A percentile compares a stretch with the other conserved stretches of the same genome.
Conservation (phyloP, 2,329 filamentous ascomycete genomes). For the Arthrobotrys iridis region DNA sequence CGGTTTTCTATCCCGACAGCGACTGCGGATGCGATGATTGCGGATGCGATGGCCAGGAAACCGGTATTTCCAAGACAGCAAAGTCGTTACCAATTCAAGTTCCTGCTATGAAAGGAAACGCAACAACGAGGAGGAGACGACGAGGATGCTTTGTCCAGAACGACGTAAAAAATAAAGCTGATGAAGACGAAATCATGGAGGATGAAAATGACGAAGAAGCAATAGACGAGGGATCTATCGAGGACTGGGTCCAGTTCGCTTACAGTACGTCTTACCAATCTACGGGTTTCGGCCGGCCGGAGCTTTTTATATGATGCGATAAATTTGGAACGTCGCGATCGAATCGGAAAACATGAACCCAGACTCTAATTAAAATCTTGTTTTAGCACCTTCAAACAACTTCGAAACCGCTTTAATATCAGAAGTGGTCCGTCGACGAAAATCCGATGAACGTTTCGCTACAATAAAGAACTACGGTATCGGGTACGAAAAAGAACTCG, state of each 20-base stretch:
- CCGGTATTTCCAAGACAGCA: conserved; percentile 35
- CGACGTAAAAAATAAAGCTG: conserved; percentile 5
- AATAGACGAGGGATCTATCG: conserved; percentile 30
- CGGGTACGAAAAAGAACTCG: conserved; percentile 39
- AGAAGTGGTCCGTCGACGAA: conserved; percentile 50
- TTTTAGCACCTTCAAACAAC: conserved; percentile 36
- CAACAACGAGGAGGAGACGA: conserved; percentile 21
- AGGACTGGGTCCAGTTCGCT: conserved; percentile 51
- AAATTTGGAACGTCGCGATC: conserved; percentile 8
- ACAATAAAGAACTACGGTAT: conserved; percentile 31
- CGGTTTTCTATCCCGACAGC: conserved; percentile 49
- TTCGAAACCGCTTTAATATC: conserved; percentile 52
- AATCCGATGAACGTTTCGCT: conserved; percentile 50
- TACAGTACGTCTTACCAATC: conserved; percentile 45
- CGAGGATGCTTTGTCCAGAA: conserved; percentile 46
- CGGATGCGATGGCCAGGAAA: conserved; percentile 30
- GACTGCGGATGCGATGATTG: conserved; percentile 45
- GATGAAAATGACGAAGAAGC: conserved; percentile 29
- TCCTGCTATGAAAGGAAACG: conserved; percentile 4
- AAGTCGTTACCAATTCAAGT: conserved; percentile 42
- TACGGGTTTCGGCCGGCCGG: conserved; percentile 1
- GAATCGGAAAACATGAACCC: conserved; percentile 8
- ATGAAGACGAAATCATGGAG: conserved; percentile 25
- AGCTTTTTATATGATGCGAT: neutral
- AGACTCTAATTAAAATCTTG: conserved; percentile 5